A percentile compares a stretch with the other conserved stretches of the same genome.
Conservation (phyloP, 768 basidiomycete species). For the Trametes elegans region DNA sequence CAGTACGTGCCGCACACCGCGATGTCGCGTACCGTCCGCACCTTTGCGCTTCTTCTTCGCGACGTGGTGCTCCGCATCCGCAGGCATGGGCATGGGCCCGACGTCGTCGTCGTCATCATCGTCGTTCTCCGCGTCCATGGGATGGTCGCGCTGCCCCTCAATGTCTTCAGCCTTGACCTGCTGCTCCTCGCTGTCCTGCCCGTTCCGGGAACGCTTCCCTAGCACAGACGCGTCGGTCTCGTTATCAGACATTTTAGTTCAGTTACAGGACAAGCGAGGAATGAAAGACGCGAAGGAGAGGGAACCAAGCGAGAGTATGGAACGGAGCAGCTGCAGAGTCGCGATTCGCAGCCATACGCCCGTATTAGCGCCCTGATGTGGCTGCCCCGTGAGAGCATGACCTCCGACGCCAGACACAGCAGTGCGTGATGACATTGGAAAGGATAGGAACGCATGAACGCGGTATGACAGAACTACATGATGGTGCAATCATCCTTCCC, state of each 20-base stretch:
- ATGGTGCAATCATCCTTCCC: conserved; percentile 48
- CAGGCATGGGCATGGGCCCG: conserved; percentile 85
- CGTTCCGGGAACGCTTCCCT: conserved; percentile 26
- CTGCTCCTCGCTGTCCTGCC: conserved; percentile 7
- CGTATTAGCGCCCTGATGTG: too few species aligned
- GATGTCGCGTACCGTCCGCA: conserved; percentile 32
- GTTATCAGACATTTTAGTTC: conserved; percentile 29
- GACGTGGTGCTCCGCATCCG: conserved; percentile 37
- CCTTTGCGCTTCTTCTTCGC: conserved; percentile 76
- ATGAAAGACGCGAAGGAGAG: too few species aligned
- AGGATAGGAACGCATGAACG: too few species aligned
- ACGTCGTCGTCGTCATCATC: conserved; percentile 75
- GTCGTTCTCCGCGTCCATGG: conserved; percentile 33
- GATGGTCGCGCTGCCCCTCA: conserved; percentile 18
- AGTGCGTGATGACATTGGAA: too few species aligned
- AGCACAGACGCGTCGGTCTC: conserved; percentile 25
- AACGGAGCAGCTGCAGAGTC: too few species aligned
- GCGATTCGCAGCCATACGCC: too few species aligned
- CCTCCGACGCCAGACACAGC: too few species aligned
- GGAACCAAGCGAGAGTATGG: neutral
- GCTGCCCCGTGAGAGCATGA: too few species aligned
- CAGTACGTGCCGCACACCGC: neutral
- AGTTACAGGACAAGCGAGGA: too few species aligned
- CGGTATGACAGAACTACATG: conserved; percentile 12
- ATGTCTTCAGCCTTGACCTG: conserved; percentile 14